Evolutionary conservation across 306 rosid species (phyloP).

Genomic region (Sindora glabra): DNA sequence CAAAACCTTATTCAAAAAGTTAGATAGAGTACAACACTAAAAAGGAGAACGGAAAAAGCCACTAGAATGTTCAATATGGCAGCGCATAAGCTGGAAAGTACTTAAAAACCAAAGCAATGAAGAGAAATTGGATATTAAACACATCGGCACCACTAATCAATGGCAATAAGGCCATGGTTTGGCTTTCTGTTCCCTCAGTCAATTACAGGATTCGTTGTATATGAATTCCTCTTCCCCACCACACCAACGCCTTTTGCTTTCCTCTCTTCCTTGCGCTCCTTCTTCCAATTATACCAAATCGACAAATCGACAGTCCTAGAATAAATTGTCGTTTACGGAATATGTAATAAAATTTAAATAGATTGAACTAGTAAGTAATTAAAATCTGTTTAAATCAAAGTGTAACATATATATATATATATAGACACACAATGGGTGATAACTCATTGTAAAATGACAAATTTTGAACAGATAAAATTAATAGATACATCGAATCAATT

Average conservation of each 20-base stretch:
- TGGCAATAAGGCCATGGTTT: slow-evolving; percentile 15
- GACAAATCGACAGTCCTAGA: no score
- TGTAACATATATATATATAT: no score
- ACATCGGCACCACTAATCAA: slow-evolving; percentile 18
- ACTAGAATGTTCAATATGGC: slow-evolving; percentile 1
- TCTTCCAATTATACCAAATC: background rate
- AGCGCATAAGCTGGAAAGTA: background rate
- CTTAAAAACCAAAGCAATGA: slow-evolving; percentile 5
- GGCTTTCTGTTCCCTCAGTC: slow-evolving; percentile 25
- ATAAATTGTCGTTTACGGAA: no score
- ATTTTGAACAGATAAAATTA: no score
- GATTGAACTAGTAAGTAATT: no score
- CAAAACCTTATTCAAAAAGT: background rate
- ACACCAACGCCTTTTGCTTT: slow-evolving; percentile 17
- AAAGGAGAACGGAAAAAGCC: slow-evolving; percentile 1
- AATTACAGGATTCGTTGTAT: slow-evolving; percentile 12
- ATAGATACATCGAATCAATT: no score
- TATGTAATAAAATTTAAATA: no score
- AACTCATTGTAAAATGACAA: no score
- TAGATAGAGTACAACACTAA: background rate
- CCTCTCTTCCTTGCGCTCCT: slow-evolving; percentile 13
- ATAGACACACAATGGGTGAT: no score
- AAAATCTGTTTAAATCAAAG: no score
- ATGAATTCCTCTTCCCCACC: slow-evolving; percentile 21
- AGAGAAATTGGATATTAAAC: slow-evolving; percentile 6